phyloP scores from a whole-genome alignment of 768 basidiomycete genomes.

The Boletus pseudo-olivaceus region DNA sequence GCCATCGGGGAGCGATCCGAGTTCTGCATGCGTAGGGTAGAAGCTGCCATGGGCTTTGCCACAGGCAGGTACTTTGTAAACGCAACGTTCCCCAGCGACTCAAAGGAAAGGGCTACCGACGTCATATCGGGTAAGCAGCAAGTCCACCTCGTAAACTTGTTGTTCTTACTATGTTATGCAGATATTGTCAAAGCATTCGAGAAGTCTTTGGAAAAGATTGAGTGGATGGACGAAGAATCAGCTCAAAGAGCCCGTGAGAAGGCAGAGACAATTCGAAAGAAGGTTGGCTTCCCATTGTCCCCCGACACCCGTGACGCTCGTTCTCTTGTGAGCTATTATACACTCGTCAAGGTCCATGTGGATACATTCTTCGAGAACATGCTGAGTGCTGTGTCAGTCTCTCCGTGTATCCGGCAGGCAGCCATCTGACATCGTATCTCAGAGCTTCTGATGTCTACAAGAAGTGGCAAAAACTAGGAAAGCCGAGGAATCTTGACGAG shows the following conservation, averaged over 20 bases:
- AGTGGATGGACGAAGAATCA: conserved; percentile 91
- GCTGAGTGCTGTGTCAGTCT: conserved; percentile 52
- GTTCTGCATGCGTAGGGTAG: conserved; percentile 73
- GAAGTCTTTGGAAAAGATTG: conserved; percentile 61
- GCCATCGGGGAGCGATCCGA: conserved; percentile 79
- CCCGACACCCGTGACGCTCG: conserved; percentile 74
- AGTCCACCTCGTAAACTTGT: not conserved
- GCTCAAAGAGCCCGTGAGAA: conserved; percentile 82
- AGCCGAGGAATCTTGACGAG: conserved; percentile 57
- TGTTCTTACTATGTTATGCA: conserved; percentile 27
- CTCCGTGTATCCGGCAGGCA: not conserved
- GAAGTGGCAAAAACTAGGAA: conserved; percentile 75
- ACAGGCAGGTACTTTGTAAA: conserved; percentile 88
- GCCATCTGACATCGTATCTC: conserved; percentile 8
- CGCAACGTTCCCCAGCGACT: conserved; percentile 74
- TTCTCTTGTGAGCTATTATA: conserved; percentile 74
- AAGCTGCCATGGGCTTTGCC: conserved; percentile 79
- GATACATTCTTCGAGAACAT: conserved; percentile 84
- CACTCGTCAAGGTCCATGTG: conserved; percentile 57
- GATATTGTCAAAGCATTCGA: conserved; percentile 85
- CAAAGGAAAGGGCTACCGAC: conserved; percentile 74
- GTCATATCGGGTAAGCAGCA: conserved; percentile 66
- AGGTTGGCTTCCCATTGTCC: conserved; percentile 89
- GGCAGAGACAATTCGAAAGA: conserved; percentile 57
- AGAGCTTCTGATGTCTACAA: conserved; percentile 61